Percentiles rank a stretch among this genome's conserved stretches.
Evolutionary conservation across 2,329 filamentous ascomycete species (phyloP).

Genomic region (Thermomyces lanuginosus): DNA sequence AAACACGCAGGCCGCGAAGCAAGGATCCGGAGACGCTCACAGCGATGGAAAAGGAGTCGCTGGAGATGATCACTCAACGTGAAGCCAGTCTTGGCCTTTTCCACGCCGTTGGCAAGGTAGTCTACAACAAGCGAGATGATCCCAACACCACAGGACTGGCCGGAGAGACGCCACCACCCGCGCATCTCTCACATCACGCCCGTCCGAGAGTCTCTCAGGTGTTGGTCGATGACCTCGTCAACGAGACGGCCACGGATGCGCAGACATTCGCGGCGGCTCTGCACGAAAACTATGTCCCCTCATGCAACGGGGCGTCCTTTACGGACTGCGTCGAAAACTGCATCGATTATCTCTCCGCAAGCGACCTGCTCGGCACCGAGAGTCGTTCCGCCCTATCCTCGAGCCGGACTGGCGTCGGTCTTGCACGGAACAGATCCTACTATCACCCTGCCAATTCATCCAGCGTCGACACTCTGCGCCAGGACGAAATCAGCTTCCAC

Average conservation of each 20-base stretch:
- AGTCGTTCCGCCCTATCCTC: slow-evolving; percentile 23
- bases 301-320: slow-evolving; percentile 51
- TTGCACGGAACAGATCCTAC: slow-evolving; percentile 33
- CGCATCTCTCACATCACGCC: slow-evolving; percentile 40
- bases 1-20: slow-evolving; percentile 41
- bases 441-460: slow-evolving; percentile 38
- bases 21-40: slow-evolving; percentile 41
- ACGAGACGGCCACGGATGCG: slow-evolving; percentile 84
- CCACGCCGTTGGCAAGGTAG: slow-evolving; percentile 85
- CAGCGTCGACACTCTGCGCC: slow-evolving; percentile 61
- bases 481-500: slow-evolving; percentile 90
- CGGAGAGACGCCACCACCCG: slow-evolving; percentile 42
- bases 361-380: slow-evolving; percentile 67
- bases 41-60: slow-evolving; percentile 57
- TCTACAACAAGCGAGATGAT: slow-evolving; percentile 82
- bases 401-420: slow-evolving; percentile 37
- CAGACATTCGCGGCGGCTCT: slow-evolving; percentile 78
- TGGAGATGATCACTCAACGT: slow-evolving; percentile 68
- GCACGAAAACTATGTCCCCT: slow-evolving; percentile 84
- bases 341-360: slow-evolving; percentile 70
- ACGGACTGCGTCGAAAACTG: slow-evolving; percentile 72
- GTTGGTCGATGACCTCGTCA: slow-evolving; percentile 58
- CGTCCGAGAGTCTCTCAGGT: slow-evolving; percentile 50
- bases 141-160: no score
- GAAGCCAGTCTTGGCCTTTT: slow-evolving; percentile 89